phyloP scores from a whole-genome alignment of 2,329 filamentous ascomycete genomes.

The Ascochyta pisi region DNA sequence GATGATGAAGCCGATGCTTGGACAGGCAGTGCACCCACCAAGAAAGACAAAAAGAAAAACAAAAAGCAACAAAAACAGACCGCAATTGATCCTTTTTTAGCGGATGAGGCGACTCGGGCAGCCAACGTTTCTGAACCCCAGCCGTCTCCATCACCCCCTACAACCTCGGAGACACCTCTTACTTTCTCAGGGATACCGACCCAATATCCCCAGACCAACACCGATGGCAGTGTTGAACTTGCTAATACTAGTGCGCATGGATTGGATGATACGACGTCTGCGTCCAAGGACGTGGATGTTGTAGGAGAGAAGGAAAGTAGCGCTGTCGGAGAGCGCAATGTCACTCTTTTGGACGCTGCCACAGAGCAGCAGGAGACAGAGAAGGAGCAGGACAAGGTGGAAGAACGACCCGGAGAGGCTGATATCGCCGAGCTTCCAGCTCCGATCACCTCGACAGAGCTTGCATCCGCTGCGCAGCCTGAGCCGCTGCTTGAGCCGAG shows the following conservation, averaged over 20 bases:
- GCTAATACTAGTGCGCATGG: slow-evolving; percentile 18
- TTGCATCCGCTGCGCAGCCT: not conserved
- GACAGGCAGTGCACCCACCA: slow-evolving; percentile 9
- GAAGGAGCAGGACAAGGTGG: not conserved
- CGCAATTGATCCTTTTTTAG: slow-evolving; percentile 39
- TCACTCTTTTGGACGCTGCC: slow-evolving; percentile 13
- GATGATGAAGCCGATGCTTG: slow-evolving; percentile 18
- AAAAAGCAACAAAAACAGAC: slow-evolving; percentile 27
- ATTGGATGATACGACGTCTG: not conserved
- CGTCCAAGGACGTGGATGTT: not conserved
- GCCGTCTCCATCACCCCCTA: slow-evolving; percentile 37
- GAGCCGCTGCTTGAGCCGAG: not conserved
- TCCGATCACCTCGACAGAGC: not conserved
- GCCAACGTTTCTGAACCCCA: slow-evolving; percentile 42
- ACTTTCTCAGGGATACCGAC: slow-evolving; percentile 40
- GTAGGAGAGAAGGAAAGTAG: slow-evolving; percentile 7
- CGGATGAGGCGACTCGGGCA: slow-evolving; percentile 42
- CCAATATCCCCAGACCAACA: slow-evolving; percentile 34
- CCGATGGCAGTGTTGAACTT: slow-evolving; percentile 35
- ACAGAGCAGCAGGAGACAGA: slow-evolving; percentile 9
- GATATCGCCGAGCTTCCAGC: not conserved
- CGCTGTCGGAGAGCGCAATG: not conserved
- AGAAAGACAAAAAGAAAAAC: slow-evolving; percentile 30
- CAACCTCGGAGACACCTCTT: slow-evolving; percentile 39
- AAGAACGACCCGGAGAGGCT: not conserved